Evolutionary conservation across 331 rosid genomes (phyloP).

Genomic region (Rhamnella rubrinervis): DNA sequence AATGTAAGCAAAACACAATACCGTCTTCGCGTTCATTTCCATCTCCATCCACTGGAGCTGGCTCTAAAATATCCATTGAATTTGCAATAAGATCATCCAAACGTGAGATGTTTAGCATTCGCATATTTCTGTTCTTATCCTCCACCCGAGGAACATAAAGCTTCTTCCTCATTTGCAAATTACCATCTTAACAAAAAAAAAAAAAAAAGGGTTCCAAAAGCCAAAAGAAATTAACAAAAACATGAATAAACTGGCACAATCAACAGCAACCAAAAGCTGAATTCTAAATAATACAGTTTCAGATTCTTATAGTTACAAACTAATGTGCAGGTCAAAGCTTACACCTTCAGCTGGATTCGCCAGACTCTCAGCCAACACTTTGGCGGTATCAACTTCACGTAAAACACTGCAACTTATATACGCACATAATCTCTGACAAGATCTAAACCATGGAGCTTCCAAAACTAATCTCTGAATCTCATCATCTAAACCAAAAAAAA

Average conservation of each 20-base stretch:
- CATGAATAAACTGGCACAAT: not conserved
- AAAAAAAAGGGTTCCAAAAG: not conserved
- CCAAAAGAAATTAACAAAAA: not conserved
- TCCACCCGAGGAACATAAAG: conserved; percentile 62
- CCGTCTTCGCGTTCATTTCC: conserved; percentile 94
- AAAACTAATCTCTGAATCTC: conserved; percentile 61
- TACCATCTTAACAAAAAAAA: conserved; percentile 34
- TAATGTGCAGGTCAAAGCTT: not conserved
- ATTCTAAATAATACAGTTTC: not conserved
- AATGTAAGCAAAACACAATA: conserved; percentile 22
- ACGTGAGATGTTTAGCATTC: conserved; percentile 69
- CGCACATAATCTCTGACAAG: conserved; percentile 67
- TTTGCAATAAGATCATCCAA: conserved; percentile 79
- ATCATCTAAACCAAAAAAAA: conserved; percentile 39
- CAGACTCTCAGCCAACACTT: conserved; percentile 60
- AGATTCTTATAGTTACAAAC: not conserved
- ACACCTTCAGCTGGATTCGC: conserved; percentile 39
- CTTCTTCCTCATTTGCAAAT: conserved; percentile 46
- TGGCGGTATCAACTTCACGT: conserved; percentile 84
- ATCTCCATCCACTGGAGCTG: conserved; percentile 60
- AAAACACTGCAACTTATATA: conserved; percentile 83
- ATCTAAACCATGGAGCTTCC: conserved; percentile 84
- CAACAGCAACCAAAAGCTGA: conserved; percentile 4
- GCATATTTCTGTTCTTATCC: conserved; percentile 53
- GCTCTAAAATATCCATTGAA: conserved; percentile 93